phyloP scores from a whole-genome alignment of 306 rosid genomes.

The Lathyrus tuberosus region DNA sequence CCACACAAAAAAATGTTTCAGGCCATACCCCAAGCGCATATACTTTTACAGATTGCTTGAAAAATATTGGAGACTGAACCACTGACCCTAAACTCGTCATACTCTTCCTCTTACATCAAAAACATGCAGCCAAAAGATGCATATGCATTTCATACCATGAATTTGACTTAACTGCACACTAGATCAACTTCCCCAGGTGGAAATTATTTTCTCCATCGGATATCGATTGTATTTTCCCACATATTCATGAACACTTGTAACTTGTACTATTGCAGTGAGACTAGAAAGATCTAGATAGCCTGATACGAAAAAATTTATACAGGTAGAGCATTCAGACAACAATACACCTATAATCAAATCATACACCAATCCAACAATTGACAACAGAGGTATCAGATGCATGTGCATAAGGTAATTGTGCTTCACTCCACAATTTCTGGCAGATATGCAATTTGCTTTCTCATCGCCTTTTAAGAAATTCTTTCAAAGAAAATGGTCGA shows the following conservation, averaged over 20 bases:
- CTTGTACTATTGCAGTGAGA: constrained; percentile 28
- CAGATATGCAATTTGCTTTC: constrained; percentile 31
- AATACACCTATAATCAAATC: constrained; percentile 38
- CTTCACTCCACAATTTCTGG: constrained; percentile 34
- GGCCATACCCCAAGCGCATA: too few relatives aligned
- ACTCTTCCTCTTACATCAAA: too few relatives aligned
- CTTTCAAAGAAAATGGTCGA: constrained; percentile 69
- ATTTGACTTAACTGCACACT: not conserved
- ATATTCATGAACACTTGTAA: constrained; percentile 7
- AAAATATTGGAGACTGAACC: too few relatives aligned
- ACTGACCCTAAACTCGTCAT: too few relatives aligned
- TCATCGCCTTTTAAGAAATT: constrained; percentile 65
- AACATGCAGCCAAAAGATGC: too few relatives aligned
- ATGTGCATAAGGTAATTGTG: constrained; percentile 31
- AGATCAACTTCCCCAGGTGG: constrained; percentile 28
- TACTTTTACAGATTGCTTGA: too few relatives aligned
- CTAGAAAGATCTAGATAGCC: constrained; percentile 39
- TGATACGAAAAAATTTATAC: constrained; percentile 25
- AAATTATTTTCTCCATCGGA: constrained; percentile 15
- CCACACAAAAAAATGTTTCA: too few relatives aligned
- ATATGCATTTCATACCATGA: too few relatives aligned
- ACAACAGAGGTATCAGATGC: constrained; percentile 37
- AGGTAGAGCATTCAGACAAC: constrained; percentile 24
- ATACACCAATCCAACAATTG: constrained; percentile 35
- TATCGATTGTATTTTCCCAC: constrained; percentile 16